These are phyloP conservation scores for Pelargonium australe DNA, from an alignment of 441 rosid genomes.

Conservation along the genomic window DNA sequence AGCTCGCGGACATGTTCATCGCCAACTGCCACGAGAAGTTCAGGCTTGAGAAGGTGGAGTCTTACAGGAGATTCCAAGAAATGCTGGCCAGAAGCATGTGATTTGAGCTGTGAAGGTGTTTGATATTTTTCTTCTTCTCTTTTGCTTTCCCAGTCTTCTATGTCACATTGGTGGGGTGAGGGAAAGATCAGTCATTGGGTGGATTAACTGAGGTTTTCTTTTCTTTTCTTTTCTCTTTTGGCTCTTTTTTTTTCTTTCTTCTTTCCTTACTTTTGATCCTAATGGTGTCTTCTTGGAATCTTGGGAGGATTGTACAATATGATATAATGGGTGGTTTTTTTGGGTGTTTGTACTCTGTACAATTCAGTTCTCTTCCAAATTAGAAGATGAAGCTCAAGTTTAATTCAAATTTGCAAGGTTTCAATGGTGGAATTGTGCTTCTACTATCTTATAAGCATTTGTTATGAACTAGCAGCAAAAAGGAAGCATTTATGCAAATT, in stretches of 20 bases:
- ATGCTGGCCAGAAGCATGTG: constrained; percentile 63
- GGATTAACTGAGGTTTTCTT: neutral
- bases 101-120: constrained; percentile 8
- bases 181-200: constrained; percentile 6
- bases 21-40: constrained; percentile 73
- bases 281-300: constrained; percentile 2
- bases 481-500: too few species aligned
- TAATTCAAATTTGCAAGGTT: neutral
- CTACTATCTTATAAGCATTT: too few species aligned
- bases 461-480: too few species aligned
- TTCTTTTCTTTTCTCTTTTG: constrained; percentile 4
- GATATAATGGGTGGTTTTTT: neutral
- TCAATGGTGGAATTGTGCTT: neutral
- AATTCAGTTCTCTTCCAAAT: neutral
- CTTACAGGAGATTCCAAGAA: constrained; percentile 75
- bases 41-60: constrained; percentile 84
- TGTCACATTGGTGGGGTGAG: constrained; percentile 9
- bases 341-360: constrained; percentile 1
- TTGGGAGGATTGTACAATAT: constrained; percentile 6
- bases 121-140: constrained; percentile 2
- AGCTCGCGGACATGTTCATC: constrained; percentile 71
- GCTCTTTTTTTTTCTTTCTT: neutral
- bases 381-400: constrained; percentile 2
- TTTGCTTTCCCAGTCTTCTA: constrained; percentile 3
- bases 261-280: neutral